A percentile compares a stretch with the other conserved stretches of the same genome.
Conservation (phyloP, 176 grass and related monocot species). For the Phoenix roebelenii region DNA sequence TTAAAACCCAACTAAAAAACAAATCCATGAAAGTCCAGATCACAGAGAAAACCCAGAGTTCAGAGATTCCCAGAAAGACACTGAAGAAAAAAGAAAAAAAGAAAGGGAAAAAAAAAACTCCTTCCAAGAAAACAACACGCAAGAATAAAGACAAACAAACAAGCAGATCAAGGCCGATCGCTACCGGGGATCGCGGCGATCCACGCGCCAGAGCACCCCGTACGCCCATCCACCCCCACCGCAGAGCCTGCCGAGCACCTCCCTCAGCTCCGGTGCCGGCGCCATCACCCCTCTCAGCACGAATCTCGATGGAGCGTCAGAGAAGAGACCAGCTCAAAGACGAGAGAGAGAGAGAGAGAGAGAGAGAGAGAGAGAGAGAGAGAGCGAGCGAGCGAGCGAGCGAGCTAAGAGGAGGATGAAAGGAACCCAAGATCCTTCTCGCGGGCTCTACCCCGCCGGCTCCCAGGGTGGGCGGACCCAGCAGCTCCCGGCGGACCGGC, state of each 20-base stretch:
- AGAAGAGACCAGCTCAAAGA: too few relatives aligned
- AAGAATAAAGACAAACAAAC: not conserved
- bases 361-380: too few relatives aligned
- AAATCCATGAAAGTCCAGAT: too few relatives aligned
- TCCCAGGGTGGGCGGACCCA: not conserved
- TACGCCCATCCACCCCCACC: conserved; percentile 76
- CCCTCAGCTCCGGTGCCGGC: conserved; percentile 31
- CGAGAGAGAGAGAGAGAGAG: too few relatives aligned
- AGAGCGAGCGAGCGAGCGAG: too few relatives aligned
- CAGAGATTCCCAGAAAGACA: too few relatives aligned
- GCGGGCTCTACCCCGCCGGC: not conserved
- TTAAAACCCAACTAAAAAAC: too few relatives aligned
- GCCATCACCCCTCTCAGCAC: conserved; percentile 6
- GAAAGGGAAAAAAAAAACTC: not conserved
- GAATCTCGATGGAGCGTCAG: conserved; percentile 8
- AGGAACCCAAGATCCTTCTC: conserved; percentile 3
- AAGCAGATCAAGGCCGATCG: not conserved
- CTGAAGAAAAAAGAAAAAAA: too few relatives aligned
- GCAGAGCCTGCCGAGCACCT: conserved; percentile 51
- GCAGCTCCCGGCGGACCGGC: not conserved
- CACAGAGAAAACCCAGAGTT: too few relatives aligned
- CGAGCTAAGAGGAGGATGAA: too few relatives aligned
- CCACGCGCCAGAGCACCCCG: conserved; percentile 66
- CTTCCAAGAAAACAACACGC: not conserved
- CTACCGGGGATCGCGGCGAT: conserved; percentile 63